Evolutionary conservation across 495 filamentous ascomycete species (phyloP).

Genomic region (Chaetomium cochliodes): DNA sequence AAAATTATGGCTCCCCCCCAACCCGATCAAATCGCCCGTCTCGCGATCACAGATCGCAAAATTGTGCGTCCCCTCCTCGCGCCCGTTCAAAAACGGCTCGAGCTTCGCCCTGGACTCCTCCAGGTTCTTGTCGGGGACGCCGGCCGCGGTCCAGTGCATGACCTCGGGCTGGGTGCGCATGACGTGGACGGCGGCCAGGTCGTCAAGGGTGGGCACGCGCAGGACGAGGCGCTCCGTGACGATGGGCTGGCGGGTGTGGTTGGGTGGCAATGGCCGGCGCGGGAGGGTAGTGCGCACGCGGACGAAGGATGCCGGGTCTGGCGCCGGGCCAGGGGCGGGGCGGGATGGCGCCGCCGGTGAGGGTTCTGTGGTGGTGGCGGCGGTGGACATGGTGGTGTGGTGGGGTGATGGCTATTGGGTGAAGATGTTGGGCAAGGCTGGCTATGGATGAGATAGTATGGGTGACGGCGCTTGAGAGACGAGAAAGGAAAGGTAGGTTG

Average conservation of each 20-base stretch:
- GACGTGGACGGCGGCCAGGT: conserved; percentile 39
- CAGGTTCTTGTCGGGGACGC: conserved; percentile 38
- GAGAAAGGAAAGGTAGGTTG: not conserved
- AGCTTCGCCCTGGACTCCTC: conserved; percentile 37
- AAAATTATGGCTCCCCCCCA: conserved; percentile 38
- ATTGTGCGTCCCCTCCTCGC: conserved; percentile 37
- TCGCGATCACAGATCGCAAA: conserved; percentile 42
- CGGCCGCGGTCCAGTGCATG: conserved; percentile 47
- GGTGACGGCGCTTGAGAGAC: not conserved
- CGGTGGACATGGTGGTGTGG: conserved; percentile 6
- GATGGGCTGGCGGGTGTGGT: conserved; percentile 32
- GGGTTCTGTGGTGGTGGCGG: not conserved
- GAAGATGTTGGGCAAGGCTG: not conserved
- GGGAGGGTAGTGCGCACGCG: conserved; percentile 42
- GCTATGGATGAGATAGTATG: not conserved
- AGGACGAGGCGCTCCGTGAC: conserved; percentile 47
- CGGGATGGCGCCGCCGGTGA: not conserved
- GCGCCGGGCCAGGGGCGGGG: conserved; percentile 5
- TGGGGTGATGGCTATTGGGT: not conserved
- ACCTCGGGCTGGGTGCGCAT: conserved; percentile 52
- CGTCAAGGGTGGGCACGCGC: conserved; percentile 40
- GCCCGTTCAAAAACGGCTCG: conserved; percentile 34
- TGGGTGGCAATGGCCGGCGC: conserved; percentile 31
- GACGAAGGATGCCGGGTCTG: conserved; percentile 21
- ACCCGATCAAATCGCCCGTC: conserved; percentile 42